Evolutionary conservation across 192 early-diverging fungal species (phyloP), one percentile per base, ranked within the genome.

Genomic region (Cladochytrium replicatum): DNA sequence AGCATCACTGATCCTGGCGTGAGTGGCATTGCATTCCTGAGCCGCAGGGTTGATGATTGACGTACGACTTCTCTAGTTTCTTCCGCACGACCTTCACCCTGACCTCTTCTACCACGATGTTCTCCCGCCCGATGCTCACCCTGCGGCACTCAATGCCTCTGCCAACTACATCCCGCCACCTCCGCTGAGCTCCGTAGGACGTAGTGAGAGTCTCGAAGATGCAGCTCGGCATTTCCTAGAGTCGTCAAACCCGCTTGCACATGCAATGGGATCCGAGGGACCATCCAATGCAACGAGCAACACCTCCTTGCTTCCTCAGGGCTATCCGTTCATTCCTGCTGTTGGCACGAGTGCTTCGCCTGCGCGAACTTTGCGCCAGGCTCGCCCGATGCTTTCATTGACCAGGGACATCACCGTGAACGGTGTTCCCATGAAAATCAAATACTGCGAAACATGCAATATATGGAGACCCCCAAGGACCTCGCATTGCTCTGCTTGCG

Each of bases 371-470:
- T n/a, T n/a, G n/a, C n/a, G n/a, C n/a, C n/a, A n/a, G n/a, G n/a
- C n/a, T n/a, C n/a, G n/a, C n/a, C n/a, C n/a, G n/a, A n/a, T n/a
- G n/a, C 17, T 22, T 43, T 32, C 46, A 48, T 41, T 4, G 43
- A 48, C 17, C 26, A 34, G 32, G 27, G 37, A 32, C 21, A 77
- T 88, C 3, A 54, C 59, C 2, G 64, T 91, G 37, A 78, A 84
- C 42, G 74, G 68, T 15, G 63, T 68, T 29, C 46, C 64, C 13
- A 60, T 91, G 23, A 64, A 71, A 32, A 64, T 92, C 27, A 95
- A 92, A 60, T 95, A 88, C 66, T 96, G 93, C 69, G 76, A 82
- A 26, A 89, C 90, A 1, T 96, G 90, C 57, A 69, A 72, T 9
- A 87, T 89, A 23, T 96, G 89, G 67, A 72, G 90, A 4, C 87